Percentiles rank a stretch among this genome's conserved stretches.
These are phyloP conservation scores for Raddia distichophylla DNA, from an alignment of 176 grass and related monocot species.

Conservation along the genomic window DNA sequence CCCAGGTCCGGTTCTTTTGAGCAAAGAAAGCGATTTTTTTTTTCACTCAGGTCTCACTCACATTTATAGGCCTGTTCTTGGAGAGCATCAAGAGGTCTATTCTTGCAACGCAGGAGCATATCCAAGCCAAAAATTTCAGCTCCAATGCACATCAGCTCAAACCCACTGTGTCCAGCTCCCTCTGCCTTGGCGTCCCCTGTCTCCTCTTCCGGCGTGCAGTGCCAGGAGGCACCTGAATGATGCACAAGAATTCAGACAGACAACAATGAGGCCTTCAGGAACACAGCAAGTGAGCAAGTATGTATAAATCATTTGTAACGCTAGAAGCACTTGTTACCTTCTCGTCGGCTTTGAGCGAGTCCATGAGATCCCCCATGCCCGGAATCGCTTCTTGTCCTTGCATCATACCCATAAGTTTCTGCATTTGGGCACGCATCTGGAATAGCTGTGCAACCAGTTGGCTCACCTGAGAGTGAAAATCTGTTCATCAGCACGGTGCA, in stretches of 20 bases:
- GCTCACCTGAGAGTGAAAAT: slow-evolving; percentile 59
- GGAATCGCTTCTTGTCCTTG: slow-evolving; percentile 57
- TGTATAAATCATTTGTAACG: neutral
- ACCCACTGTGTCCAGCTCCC: slow-evolving; percentile 42
- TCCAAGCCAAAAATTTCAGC: neutral
- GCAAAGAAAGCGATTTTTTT: no score
- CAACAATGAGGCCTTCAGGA: neutral
- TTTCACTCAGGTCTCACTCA: no score
- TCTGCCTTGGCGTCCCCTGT: slow-evolving; percentile 18
- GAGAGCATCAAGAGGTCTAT: neutral
- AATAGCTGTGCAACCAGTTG: slow-evolving; percentile 92
- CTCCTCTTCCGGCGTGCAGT: slow-evolving; percentile 54
- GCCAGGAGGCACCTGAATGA: slow-evolving; percentile 52
- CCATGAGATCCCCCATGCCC: slow-evolving; percentile 52
- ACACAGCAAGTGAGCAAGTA: neutral
- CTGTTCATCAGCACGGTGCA: neutral
- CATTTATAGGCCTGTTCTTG: no score
- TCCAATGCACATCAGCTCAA: slow-evolving; percentile 35
- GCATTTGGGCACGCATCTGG: slow-evolving; percentile 85
- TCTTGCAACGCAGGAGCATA: neutral
- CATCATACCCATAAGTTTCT: slow-evolving; percentile 54
- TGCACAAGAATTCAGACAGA: slow-evolving; percentile 16
- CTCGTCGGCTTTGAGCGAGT: slow-evolving; percentile 51
- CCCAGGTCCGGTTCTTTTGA: no score
- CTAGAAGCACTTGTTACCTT: slow-evolving; percentile 22